These are phyloP conservation scores for Acacia acuminata DNA, from an alignment of 306 rosid species.

Conservation along the genomic window DNA sequence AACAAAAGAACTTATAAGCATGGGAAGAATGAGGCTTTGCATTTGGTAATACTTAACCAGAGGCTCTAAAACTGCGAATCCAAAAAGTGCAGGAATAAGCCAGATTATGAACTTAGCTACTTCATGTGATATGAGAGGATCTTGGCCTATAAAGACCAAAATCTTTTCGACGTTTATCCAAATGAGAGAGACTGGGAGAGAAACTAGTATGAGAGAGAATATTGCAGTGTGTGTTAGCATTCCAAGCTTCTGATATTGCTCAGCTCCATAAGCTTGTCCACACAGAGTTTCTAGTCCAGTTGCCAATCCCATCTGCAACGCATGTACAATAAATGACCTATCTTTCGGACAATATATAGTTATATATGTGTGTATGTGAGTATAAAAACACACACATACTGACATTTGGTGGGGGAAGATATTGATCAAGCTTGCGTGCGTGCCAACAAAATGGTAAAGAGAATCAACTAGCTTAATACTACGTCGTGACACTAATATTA, in stretches of 20 bases:
- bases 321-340: background rate
- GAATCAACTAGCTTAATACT: background rate
- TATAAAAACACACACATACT: no score
- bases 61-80: no score
- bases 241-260: slow-evolving; percentile 41
- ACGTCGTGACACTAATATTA: no score
- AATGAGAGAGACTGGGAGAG: slow-evolving; percentile 35
- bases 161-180: slow-evolving; percentile 51
- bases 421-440: background rate
- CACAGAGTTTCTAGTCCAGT: slow-evolving; percentile 49
- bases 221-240: background rate
- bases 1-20: slow-evolving; percentile 42
- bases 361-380: no score
- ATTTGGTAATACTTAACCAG: no score
- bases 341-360: background rate
- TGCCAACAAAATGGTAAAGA: background rate
- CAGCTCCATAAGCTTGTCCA: slow-evolving; percentile 56
- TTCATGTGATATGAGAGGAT: no score
- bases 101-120: no score
- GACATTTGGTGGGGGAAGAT: background rate
- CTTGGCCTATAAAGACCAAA: slow-evolving; percentile 54
- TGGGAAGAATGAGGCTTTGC: slow-evolving; percentile 50
- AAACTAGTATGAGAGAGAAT: background rate
- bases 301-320: slow-evolving; percentile 49
- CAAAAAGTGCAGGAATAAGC: no score